Evolutionary conservation across 2,329 filamentous ascomycete species (phyloP).

Genomic region (Curvularia sp.): DNA sequence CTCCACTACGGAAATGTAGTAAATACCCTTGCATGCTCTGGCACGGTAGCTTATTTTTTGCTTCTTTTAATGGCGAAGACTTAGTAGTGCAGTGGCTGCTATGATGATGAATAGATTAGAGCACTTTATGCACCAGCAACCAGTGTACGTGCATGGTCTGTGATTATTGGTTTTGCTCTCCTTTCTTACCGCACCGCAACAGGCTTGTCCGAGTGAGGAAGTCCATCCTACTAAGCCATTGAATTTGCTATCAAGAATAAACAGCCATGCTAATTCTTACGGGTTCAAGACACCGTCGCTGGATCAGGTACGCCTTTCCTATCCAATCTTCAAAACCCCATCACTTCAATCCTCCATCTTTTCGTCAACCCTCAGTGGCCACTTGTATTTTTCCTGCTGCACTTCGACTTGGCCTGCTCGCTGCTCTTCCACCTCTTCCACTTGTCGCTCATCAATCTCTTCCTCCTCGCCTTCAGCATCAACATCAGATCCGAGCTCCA

Average conservation of each 20-base stretch:
- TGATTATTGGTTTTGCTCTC: background rate
- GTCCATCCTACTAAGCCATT: background rate
- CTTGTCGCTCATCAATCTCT: background rate
- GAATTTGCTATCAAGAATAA: background rate
- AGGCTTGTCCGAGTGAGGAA: background rate
- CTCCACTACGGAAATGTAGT: constrained; percentile 11
- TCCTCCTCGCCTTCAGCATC: background rate
- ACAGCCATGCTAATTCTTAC: background rate
- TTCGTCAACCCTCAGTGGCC: background rate
- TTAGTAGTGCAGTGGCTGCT: background rate
- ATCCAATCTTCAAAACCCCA: background rate
- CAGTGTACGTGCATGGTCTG: background rate
- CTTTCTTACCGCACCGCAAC: background rate
- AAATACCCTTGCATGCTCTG: constrained; percentile 21
- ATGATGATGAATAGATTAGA: background rate
- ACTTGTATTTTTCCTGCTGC: background rate
- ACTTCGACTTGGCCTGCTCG: too few species aligned
- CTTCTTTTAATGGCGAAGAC: background rate
- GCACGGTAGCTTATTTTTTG: constrained; percentile 2
- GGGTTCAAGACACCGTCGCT: background rate
- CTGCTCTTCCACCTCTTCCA: background rate
- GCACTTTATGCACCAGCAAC: background rate
- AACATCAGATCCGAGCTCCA: background rate
- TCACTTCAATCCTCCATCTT: background rate
- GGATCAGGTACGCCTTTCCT: background rate